phyloP scores from a whole-genome alignment of 2,329 filamentous ascomycete genomes.

The Aspergillus novofumigatus region DNA sequence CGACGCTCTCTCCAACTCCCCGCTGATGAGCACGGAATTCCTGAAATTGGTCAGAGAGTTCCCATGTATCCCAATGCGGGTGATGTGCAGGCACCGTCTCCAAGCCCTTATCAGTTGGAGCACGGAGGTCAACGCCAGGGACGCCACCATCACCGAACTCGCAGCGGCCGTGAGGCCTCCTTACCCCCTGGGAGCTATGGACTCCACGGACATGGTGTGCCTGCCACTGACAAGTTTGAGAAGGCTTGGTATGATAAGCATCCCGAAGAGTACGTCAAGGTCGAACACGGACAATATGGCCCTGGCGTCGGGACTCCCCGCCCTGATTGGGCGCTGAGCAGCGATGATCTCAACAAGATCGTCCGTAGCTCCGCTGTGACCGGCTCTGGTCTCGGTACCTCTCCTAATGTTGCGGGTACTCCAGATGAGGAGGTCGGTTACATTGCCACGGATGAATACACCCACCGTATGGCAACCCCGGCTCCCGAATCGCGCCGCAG shows the following conservation, averaged over 20 bases:
- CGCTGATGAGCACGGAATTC: constrained; percentile 81
- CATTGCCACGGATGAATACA: constrained; percentile 79
- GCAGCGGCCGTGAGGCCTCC: constrained; percentile 66
- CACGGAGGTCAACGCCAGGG: constrained; percentile 46
- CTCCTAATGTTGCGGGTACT: constrained; percentile 62
- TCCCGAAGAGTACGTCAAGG: constrained; percentile 70
- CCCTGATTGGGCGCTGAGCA: constrained; percentile 79
- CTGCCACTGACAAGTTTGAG: constrained; percentile 75
- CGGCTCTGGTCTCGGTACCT: constrained; percentile 53
- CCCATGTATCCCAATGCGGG: constrained; percentile 91
- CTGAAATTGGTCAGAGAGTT: constrained; percentile 85
- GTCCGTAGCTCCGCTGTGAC: constrained; percentile 64
- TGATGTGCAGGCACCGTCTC: constrained; percentile 92
- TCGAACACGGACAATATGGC: constrained; percentile 65
- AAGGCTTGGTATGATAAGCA: constrained; percentile 92
- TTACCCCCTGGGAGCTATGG: constrained; percentile 87
- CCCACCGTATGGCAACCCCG: constrained; percentile 69
- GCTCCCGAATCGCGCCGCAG: constrained; percentile 41
- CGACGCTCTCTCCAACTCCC: constrained; percentile 51
- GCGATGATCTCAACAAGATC: constrained; percentile 84
- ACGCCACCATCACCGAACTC: constrained; percentile 64
- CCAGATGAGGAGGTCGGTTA: constrained; percentile 90
- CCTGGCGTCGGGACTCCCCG: constrained; percentile 56
- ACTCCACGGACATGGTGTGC: constrained; percentile 79
- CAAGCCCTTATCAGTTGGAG: constrained; percentile 53